Percentiles rank a stretch among this genome's conserved stretches.
Conservation (phyloP, 257 asterid genomes). For the Scutellaria minor region DNA sequence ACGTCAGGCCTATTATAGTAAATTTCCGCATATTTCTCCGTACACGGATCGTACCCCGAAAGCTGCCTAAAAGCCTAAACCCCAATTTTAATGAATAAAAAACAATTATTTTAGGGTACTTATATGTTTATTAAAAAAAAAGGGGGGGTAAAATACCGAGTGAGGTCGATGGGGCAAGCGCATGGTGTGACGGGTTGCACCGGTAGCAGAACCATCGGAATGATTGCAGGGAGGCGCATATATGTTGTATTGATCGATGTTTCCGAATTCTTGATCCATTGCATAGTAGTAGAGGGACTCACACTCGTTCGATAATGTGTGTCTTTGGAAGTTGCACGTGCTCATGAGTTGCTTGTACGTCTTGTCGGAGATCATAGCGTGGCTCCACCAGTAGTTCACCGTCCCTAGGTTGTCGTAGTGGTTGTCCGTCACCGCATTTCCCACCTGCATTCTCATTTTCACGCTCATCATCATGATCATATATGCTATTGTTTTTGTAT, state of each 20-base stretch:
- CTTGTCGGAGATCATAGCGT: conserved; percentile 95
- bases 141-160: conserved; percentile 30
- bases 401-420: conserved; percentile 93
- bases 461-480: not conserved
- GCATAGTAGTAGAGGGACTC: conserved; percentile 86
- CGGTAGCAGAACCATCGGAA: conserved; percentile 52
- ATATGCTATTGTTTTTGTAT: too few species aligned
- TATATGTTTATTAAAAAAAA: not conserved
- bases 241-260: conserved; percentile 93
- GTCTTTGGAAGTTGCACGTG: conserved; percentile 74
- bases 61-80: conserved; percentile 35
- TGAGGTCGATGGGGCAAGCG: conserved; percentile 76
- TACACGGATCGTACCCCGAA: conserved; percentile 92
- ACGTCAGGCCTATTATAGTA: conserved; percentile 89
- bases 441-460: conserved; percentile 56
- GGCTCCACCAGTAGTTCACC: conserved; percentile 99
- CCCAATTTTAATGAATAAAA: too few species aligned
- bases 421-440: conserved; percentile 92
- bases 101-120: too few species aligned
- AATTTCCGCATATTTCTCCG: conserved; percentile 82
- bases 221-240: conserved; percentile 85
- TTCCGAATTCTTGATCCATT: conserved; percentile 93
- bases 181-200: conserved; percentile 63
- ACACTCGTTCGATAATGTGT: conserved; percentile 77
- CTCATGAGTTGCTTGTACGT: conserved; percentile 74